phyloP scores from a whole-genome alignment of 73 alveolate species.

The Paramecium pentaurelia region DNA sequence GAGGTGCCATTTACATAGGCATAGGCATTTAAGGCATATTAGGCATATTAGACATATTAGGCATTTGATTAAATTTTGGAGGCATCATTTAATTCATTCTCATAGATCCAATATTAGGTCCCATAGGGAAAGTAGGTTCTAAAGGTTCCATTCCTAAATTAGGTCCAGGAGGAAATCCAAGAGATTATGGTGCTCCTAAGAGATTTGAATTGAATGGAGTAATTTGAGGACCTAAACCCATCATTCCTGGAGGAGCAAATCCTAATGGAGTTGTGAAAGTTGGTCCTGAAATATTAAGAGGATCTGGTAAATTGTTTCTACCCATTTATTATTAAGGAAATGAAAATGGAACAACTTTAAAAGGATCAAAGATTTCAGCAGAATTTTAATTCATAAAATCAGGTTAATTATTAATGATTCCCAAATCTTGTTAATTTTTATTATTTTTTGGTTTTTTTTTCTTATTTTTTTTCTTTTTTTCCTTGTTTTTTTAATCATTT shows the following conservation, averaged over 20 bases:
- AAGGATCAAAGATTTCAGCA: conserved; percentile 5
- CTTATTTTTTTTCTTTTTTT: background rate
- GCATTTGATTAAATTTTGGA: background rate
- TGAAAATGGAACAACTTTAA: background rate
- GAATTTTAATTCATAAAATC: background rate
- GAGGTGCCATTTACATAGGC: background rate
- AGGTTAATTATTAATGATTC: background rate
- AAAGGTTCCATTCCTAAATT: background rate
- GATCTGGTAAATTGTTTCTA: background rate
- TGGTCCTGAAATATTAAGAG: background rate
- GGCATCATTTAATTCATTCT: background rate
- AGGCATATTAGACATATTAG: background rate
- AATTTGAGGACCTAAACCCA: background rate
- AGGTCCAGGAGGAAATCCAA: background rate
- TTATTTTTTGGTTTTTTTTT: background rate
- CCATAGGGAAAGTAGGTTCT: background rate
- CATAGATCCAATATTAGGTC: background rate
- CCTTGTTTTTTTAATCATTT: background rate
- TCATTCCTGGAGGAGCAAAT: background rate
- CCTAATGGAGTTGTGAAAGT: background rate
- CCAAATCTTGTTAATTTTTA: background rate
- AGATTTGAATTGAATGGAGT: background rate
- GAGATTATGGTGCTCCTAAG: background rate
- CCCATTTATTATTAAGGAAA: background rate
- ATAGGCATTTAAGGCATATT: background rate